phyloP scores from a whole-genome alignment of 768 basidiomycete genomes.

The Cubamyces lactineus region DNA sequence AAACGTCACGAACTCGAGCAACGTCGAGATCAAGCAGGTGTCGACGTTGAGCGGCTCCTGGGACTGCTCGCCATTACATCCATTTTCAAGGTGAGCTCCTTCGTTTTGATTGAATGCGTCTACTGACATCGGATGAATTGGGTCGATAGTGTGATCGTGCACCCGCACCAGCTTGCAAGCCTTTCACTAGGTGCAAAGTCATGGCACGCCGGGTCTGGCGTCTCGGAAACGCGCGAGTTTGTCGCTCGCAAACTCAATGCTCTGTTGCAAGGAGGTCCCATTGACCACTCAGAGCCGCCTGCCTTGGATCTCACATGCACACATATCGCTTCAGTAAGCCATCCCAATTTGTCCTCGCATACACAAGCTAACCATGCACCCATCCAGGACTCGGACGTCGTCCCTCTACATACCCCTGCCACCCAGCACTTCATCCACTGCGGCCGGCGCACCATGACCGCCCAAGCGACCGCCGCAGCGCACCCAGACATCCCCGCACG shows the following conservation, averaged over 20 bases:
- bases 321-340: slow-evolving; percentile 50
- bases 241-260: slow-evolving; percentile 52
- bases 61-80: slow-evolving; percentile 50
- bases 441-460: slow-evolving; percentile 48
- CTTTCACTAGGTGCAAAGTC: slow-evolving; percentile 47
- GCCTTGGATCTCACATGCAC: slow-evolving; percentile 54
- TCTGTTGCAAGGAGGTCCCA: slow-evolving; percentile 52
- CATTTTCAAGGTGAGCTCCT: slow-evolving; percentile 42
- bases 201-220: slow-evolving; percentile 42
- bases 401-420: slow-evolving; percentile 31
- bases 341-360: background rate
- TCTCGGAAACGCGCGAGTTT: slow-evolving; percentile 51
- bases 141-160: slow-evolving; percentile 43
- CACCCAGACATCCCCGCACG: slow-evolving; percentile 61
- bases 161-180: slow-evolving; percentile 51
- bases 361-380: background rate
- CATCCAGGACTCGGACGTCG: slow-evolving; percentile 20
- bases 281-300: slow-evolving; percentile 50
- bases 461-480: slow-evolving; percentile 40
- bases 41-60: slow-evolving; percentile 71
- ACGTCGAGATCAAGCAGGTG: slow-evolving; percentile 58
- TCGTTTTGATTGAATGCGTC: background rate
- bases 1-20: slow-evolving; percentile 47
- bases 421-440: slow-evolving; percentile 53
- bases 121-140: slow-evolving; percentile 1